Evolutionary conservation across 2,329 filamentous ascomycete genomes (phyloP).

Genomic region (Myriosclerotinia scirpicola): DNA sequence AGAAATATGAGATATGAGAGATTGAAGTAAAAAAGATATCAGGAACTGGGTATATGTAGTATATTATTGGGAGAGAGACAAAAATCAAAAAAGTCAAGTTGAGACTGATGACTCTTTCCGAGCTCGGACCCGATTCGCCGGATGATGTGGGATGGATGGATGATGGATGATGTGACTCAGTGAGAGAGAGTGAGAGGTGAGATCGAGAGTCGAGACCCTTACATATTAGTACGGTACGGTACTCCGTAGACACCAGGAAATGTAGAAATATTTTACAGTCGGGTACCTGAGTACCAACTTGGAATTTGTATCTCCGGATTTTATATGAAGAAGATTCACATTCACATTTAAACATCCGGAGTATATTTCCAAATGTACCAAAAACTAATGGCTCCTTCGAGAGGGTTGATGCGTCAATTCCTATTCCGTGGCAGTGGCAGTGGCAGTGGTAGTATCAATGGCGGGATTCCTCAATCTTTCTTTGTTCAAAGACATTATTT

Average conservation of each 20-base stretch:
- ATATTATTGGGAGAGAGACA: background rate
- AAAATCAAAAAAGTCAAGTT: constrained; percentile 22
- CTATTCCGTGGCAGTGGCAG: background rate
- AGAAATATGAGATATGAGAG: background rate
- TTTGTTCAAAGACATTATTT: constrained; percentile 15
- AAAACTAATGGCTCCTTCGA: constrained; percentile 13
- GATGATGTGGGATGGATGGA: constrained; percentile 6
- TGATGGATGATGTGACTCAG: constrained; percentile 2
- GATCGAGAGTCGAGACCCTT: background rate
- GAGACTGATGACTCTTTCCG: constrained; percentile 33
- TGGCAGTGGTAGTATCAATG: background rate
- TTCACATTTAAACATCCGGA: background rate
- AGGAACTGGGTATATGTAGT: background rate
- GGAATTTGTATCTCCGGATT: background rate
- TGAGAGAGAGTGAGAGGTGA: background rate
- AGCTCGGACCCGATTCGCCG: constrained; percentile 28
- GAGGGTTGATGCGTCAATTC: constrained; percentile 1
- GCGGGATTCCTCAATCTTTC: background rate
- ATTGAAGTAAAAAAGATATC: constrained; percentile 11
- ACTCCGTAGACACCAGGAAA: background rate
- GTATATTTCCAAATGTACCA: background rate
- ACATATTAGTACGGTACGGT: background rate
- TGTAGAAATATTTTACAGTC: too few species aligned
- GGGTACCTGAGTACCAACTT: background rate
- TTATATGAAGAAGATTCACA: background rate